Base-by-base conservation (phyloP, 495 filamentous ascomycete genomes). In the Elaphomyces granulatus region DNA sequence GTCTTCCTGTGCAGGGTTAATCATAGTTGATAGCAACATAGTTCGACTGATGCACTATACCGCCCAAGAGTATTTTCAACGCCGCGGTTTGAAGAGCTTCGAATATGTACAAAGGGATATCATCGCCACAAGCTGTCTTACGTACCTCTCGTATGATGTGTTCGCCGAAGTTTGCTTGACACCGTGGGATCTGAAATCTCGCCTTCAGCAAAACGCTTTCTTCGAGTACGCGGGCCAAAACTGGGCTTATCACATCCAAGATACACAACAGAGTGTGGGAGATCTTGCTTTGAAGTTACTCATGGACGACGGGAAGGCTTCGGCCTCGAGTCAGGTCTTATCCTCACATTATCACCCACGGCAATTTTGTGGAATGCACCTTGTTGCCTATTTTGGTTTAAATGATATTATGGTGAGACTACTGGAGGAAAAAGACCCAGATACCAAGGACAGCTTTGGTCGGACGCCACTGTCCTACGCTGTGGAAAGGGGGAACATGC, bases 1-100 rank as follows among this genome's bases (percentile, higher is more conserved):
- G 0, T 69, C 68, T 1, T 52, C 61, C 0, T 75, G 72, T 48
- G 62, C 58, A 9, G 73, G 73, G 0, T 44, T 80, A n/a, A 59
- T 76, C 1, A 64, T 52, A 1, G 32, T 72, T 15, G 66, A 77
- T 37, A 68, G 56, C 41, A 14, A 43, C 8, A 49, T 64, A 16
- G 49, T 74, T 39, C 61, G 59, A 12, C 49, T 77, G 16, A 63
- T 68, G 16, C 73, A 77, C 50, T 70, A 70, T 38, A 76, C 72
- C 2, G 59, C 68, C 0, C 59, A 76, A 33, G 63, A 74, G 36
- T 77, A 71, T 46, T 50, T 61, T 19, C 36, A 53, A 16, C 36
- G 40, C 12, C 63, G 46, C n/a, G 48, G 46, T 37, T 15, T n/a
- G 19, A 23, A 6, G 1, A 43, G 36, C 38, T 51, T 49, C 39